phyloP scores from a whole-genome alignment of 306 rosid species.

The Acacia crassicarpa region DNA sequence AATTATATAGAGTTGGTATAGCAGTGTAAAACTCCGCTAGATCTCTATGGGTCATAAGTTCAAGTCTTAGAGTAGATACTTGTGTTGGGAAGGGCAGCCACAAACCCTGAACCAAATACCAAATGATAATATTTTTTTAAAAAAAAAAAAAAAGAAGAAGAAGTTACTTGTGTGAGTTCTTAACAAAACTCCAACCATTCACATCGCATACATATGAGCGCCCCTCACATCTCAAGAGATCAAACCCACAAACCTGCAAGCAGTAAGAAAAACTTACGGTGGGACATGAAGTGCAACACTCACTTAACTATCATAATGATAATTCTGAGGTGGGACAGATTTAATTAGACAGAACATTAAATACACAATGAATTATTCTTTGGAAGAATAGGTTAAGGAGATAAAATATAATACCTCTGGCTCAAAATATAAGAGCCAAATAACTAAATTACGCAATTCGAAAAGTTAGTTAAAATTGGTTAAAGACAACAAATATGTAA shows the following conservation, averaged over 20 bases:
- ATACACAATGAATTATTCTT: not conserved
- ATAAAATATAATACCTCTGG: not conserved
- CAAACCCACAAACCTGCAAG: slow-evolving; percentile 96
- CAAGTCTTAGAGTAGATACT: too few species aligned
- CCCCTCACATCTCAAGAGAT: slow-evolving; percentile 93
- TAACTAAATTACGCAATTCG: too few species aligned
- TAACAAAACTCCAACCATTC: slow-evolving; percentile 99
- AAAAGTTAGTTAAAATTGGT: too few species aligned
- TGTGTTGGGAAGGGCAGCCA: too few species aligned
- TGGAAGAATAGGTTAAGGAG: slow-evolving; percentile 1
- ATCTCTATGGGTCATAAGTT: too few species aligned
- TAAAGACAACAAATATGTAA: too few species aligned
- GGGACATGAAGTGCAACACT: slow-evolving; percentile 21
- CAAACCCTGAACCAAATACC: too few species aligned
- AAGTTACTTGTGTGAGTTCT: slow-evolving; percentile 90
- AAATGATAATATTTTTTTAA: too few species aligned
- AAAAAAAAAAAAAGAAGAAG: not conserved
- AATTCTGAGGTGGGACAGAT: slow-evolving; percentile 14
- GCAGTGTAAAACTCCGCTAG: too few species aligned
- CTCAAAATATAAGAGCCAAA: too few species aligned
- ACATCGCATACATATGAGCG: slow-evolving; percentile 98
- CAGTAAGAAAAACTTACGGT: slow-evolving; percentile 30
- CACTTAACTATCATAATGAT: slow-evolving; percentile 2
- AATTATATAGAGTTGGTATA: not conserved
- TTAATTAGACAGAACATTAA: not conserved